Base-by-base conservation (phyloP, 1,284 basidiomycete genomes). In the Cryptococcus maquisensis region DNA sequence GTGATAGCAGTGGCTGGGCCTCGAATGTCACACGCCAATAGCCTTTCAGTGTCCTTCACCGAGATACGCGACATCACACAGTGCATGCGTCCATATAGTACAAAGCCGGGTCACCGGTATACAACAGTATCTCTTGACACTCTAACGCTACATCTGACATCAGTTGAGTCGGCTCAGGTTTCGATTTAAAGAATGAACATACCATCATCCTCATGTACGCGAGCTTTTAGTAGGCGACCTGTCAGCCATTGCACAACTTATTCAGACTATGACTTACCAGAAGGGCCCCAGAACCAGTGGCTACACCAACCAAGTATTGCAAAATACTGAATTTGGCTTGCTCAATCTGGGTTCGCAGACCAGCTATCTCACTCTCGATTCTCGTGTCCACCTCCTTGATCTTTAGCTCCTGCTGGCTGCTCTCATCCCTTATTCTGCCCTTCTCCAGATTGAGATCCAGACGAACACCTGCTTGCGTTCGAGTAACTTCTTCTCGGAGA, bases 341-440 rank as follows among this genome's bases (percentile, higher is more conserved):
- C 72, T 97, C 92, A 51, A 97, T 96, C 47, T 87, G 83, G 1
- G 95, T 96, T 47, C 91, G 79, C 50, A 98, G 74, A 5, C 86
- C 85, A 2, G 93, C 91, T 69, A 98, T 98, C 78, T 98, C 95
- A 69, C 90, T 88, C 77, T 98, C 95, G 66, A 98, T 98, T 65
- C 92, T 79, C 2, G 95, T 98, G 68, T 98, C 95, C 13, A 98
- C 93, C 75, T 99, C 96, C 75, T 94, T 94, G 73, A 98, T 91
- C 83, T 98, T 98, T 59, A 96, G 80, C 67, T 96, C 94, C 68
- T 98, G 92, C 44, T 87, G 85, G 55, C 86, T 87, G 57, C 86
- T 87, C 79, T 98, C 94, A 69, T 98, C 94, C 42, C 96, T 80
- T 80, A 98, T 91, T 40, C 95, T 81, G 59, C 81, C 94, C 77